Conservation (phyloP, 1,284 basidiomycete genomes). For the Pseudozyma pruni region DNA sequence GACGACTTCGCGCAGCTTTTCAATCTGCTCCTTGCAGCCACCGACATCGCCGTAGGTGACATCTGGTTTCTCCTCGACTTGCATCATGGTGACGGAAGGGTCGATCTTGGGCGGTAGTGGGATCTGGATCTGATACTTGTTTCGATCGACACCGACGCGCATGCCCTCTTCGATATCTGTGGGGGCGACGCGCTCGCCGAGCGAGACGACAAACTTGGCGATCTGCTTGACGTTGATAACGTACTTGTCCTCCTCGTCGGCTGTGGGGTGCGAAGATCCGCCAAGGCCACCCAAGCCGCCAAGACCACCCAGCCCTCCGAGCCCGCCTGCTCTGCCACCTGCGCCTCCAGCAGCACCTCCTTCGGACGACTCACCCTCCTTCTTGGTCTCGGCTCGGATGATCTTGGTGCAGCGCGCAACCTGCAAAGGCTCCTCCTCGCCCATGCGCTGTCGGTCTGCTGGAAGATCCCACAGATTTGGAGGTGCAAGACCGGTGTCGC, state of each 20-base stretch:
- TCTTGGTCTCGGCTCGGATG: conserved; percentile 73
- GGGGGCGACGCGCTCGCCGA: conserved; percentile 94
- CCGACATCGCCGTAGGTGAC: conserved; percentile 98
- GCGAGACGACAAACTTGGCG: conserved; percentile 97
- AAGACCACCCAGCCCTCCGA: conserved; percentile 56
- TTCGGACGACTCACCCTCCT: conserved; percentile 29
- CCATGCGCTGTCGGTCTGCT: conserved; percentile 78
- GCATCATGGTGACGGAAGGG: conserved; percentile 99
- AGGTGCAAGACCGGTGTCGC: conserved; percentile 94
- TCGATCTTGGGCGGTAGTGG: conserved; percentile 99
- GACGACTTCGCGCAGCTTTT: conserved; percentile 98
- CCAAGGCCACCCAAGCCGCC: conserved; percentile 47
- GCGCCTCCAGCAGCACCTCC: conserved; percentile 33
- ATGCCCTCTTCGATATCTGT: conserved; percentile 99
- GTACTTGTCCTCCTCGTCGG: conserved; percentile 94
- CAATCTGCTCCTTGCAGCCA: conserved; percentile 99
- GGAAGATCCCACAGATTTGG: conserved; percentile 91
- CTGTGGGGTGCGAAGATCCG: conserved; percentile 73
- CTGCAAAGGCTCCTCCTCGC: conserved; percentile 90
- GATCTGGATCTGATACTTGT: conserved; percentile 99
- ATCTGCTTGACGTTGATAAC: conserved; percentile 99
- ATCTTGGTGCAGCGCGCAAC: conserved; percentile 99
- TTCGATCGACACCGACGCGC: conserved; percentile 94
- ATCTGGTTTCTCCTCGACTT: conserved; percentile 98
- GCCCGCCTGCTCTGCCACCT: conserved; percentile 29